Evolutionary conservation across 169 alveolate species (phyloP).

Genomic region (Plasmodium cynomolgi): DNA sequence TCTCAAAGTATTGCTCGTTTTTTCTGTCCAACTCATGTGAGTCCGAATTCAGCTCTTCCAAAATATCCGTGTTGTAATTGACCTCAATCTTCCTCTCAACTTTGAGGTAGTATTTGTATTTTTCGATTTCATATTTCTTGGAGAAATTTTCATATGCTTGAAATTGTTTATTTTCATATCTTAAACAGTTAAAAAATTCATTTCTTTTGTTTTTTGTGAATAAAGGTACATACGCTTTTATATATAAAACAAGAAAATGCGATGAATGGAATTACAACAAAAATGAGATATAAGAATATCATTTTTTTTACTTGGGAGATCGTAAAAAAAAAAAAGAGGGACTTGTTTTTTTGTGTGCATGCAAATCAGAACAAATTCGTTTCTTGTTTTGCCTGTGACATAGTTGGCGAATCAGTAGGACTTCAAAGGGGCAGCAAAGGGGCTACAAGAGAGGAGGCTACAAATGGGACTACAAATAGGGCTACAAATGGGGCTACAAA

Average conservation of each 20-base stretch:
- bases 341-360: neutral
- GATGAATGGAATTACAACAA: slow-evolving; percentile 65
- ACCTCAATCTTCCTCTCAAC: slow-evolving; percentile 28
- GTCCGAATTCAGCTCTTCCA: slow-evolving; percentile 33
- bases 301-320: neutral
- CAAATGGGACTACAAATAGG: too few species aligned
- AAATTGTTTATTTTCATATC: slow-evolving; percentile 25
- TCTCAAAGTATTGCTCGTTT: slow-evolving; percentile 39
- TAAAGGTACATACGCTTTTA: slow-evolving; percentile 37
- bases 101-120: slow-evolving; percentile 54
- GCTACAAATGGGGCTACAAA: neutral
- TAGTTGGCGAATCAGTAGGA: neutral
- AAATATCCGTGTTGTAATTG: slow-evolving; percentile 36
- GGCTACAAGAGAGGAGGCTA: neutral
- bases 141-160: slow-evolving; percentile 34
- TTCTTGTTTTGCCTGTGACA: neutral
- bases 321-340: neutral
- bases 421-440: neutral
- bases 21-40: slow-evolving; percentile 29
- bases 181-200: slow-evolving; percentile 42
- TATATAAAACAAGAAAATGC: slow-evolving; percentile 52
- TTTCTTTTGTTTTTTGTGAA: slow-evolving; percentile 50
- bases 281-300: slow-evolving; percentile 45
- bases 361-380: slow-evolving; percentile 10
- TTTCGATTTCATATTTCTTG: slow-evolving; percentile 63